Percentiles rank a stretch among this genome's conserved stretches.
Evolutionary conservation across 1,284 basidiomycete species (phyloP).

Genomic region (Ganoderma sinense): DNA sequence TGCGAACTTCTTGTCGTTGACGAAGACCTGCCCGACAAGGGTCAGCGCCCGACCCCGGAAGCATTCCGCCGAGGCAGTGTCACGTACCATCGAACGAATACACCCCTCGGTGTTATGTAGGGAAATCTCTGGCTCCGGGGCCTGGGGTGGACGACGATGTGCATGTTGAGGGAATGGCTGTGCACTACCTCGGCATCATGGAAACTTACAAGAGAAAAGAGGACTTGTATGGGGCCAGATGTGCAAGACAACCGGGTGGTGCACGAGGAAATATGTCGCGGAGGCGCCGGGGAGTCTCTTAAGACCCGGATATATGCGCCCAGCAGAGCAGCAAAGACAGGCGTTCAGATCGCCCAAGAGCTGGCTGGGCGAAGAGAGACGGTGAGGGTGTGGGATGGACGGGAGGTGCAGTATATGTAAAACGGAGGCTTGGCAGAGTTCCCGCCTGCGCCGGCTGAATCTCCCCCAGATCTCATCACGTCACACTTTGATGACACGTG

Average conservation of each 20-base stretch:
- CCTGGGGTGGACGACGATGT: neutral
- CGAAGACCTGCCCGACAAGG: slow-evolving; percentile 21
- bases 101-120: slow-evolving; percentile 13
- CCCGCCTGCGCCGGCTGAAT: neutral
- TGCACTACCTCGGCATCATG: neutral
- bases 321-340: neutral
- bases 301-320: neutral
- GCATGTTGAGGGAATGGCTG: neutral
- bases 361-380: neutral
- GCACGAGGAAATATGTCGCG: neutral
- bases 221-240: neutral
- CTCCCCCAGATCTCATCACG: neutral
- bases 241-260: neutral
- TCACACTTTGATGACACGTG: neutral
- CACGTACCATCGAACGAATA: slow-evolving; percentile 20
- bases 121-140: slow-evolving; percentile 17
- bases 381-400: neutral
- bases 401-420: neutral
- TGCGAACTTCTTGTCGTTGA: slow-evolving; percentile 35
- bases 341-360: neutral
- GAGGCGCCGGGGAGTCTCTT: neutral
- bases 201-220: neutral
- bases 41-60: slow-evolving; percentile 6
- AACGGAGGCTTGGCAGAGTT: neutral
- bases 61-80: slow-evolving; percentile 2